Base-by-base conservation (phyloP, 352 stramenopile genomes). In the Phytophthora hibernalis region DNA sequence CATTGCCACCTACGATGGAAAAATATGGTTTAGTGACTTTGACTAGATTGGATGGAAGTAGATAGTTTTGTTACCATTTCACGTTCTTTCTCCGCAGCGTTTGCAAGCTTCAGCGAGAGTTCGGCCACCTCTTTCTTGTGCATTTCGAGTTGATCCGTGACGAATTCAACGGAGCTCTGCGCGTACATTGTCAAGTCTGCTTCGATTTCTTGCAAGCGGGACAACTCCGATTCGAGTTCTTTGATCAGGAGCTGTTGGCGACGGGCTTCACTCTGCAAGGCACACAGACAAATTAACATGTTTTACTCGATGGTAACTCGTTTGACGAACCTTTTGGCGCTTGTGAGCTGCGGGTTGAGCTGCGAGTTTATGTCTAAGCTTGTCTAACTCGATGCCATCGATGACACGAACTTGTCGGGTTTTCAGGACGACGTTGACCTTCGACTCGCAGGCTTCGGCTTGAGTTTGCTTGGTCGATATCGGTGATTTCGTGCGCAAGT, bases 281-380 rank as follows among this genome's bases (percentile, higher is more conserved):
- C 16, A 31, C 6, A 5, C 26, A 7, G 26, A 31, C 26, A 45
- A 56, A 4, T 53, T 30, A 35, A 21, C 35, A 1, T 33, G 8
- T 1, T 2, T 33, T 12, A 9, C 8, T 33, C 8, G 28, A 33
- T 33, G 1, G 28, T 2, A 33, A 13, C 8, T 33, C 28, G 28
- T 8, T 33, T n/a, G 33, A 30, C 42, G 18, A 49, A 79, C 70
- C 55, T 74, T 77, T 57, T 79, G 24, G 26, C 18, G 47, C n/a
- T 51, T 72, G 18, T 30, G 21, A 21, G 54, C 58, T 9, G 54
- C 54, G 5, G 54, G 48, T 22, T 57, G 59, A 24, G 31, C 47
- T 31, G 52, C 24, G 2, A 70, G 9, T 43, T 43, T 44, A n/a
- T 22, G 63, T 12, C 67, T 24, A 13, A 74, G 30, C 2, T 65